Evolutionary conservation across 2,329 filamentous ascomycete species (phyloP), one percentile per base, ranked within the genome.

Genomic region (Cladophialophora psammophila): DNA sequence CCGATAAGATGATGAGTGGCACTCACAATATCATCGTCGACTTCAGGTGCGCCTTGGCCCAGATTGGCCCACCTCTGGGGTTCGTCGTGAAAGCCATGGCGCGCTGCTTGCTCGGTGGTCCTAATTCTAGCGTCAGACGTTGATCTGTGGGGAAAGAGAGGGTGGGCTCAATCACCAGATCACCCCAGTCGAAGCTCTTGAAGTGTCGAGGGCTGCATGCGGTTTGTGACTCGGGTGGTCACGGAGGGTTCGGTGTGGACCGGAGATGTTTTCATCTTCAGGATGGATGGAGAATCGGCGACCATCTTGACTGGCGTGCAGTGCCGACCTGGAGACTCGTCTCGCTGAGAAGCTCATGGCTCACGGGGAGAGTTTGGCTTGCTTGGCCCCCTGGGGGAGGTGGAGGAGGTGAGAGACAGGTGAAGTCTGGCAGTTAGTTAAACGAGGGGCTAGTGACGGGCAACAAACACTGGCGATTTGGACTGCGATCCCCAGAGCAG

Each of bases 41-140:
- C 94, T 79, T 97, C 93, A 52, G 94, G 94, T 15, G 94, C 94
- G 73, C 94, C 94, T 82, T 97, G 94, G 36, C 94, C 94, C 61
- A 98, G 84, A 78, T 98, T 98, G 66, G 94, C 93, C 94, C 94
- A 97, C 70, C 85, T 81, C 1, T 91, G 86, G 10, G 93, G 94
- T 72, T 94, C 85, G 3, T 97, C 94, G 59, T 88, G 82, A 82
- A 91, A 97, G 74, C 94, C 94, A 81, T 94, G 91, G 80, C 97
- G 93, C 77, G 89, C 87, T 63, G 94, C 94, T 73, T 92, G 90
- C 65, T 83, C 80, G 40, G 80, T 82, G 64, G 78, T 80, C 70
- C 69, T 69, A n/a, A 50, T 6, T 12, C 18, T 18, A 2, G 26
- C 20, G 34, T 63, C 36, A 68, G 53, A 31, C 15, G 38, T 20